Evolutionary conservation across 2,329 filamentous ascomycete genomes (phyloP), one percentile per base, ranked within the genome.

Genomic region (Hypoxylon sp.): DNA sequence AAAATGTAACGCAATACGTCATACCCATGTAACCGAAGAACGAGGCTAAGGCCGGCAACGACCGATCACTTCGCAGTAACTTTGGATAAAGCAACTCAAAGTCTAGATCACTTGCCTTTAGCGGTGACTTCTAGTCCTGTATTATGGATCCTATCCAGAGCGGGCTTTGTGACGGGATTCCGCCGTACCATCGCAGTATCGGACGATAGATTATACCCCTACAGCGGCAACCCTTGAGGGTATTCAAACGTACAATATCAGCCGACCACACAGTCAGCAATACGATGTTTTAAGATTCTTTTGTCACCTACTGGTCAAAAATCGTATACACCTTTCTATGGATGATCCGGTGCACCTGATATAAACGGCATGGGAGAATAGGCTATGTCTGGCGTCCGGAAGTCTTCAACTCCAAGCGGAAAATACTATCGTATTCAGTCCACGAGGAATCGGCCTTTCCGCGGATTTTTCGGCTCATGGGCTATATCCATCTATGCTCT

Each of bases 221-320:
- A 45, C 38, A 19, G 23, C 36, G 10, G 21, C 36, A 45, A 23
- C 32, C 30, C 43, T 34, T 17, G 32, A 32, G 14, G n/a, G 36
- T 10, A 28, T 55, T 21, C 9, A 32, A 25, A 36, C 17, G n/a
- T 10, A 55, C 30, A 32, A 45, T 58, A 58, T 51, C 64, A 60
- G 49, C 17, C 41, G 58, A 48, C 11, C 55, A 32, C 19, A 43
- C 19, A 21, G 50, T 68, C 65, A 68, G 60, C 65, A 68, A 68
- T 68, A 68, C 65, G 65, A 68, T 68, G 10, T 46, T 45, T 53
- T 17, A 32, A 53, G 38, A 23, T 34, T 30, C 21, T 45, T 58
- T 52, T 5, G 36, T 51, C 17, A 23, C 11, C 17, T 25, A 28
- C 19, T 11, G 1, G 19, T 21, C 51, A 25, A 43, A 3, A 30